These are phyloP conservation scores for Bassia scoparia DNA, from an alignment of 148 eudicot species.

Conservation along the genomic window DNA sequence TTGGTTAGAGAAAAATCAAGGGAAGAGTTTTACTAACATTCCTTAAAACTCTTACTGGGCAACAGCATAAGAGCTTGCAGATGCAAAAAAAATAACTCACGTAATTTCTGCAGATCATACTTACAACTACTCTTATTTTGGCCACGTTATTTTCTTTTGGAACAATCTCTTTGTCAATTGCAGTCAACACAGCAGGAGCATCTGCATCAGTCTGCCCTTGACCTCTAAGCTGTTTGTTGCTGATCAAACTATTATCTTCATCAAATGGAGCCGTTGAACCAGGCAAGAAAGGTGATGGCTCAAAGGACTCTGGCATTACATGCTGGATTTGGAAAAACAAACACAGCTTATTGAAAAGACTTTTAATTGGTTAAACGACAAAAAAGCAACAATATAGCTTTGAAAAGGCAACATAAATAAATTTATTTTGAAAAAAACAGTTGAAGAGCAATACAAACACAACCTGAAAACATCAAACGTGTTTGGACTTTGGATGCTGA, in stretches of 20 bases:
- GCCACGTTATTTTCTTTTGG: constrained; percentile 90
- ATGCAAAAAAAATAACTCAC: background rate
- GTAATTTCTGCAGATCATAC: constrained; percentile 15
- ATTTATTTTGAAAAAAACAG: background rate
- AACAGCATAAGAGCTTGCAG: background rate
- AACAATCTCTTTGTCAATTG: constrained; percentile 54
- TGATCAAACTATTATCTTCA: constrained; percentile 40
- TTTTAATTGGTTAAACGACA: background rate
- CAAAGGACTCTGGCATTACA: constrained; percentile 86
- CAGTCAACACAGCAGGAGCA: constrained; percentile 41
- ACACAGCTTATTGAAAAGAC: background rate
- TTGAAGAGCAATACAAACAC: background rate
- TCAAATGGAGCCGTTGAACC: constrained; percentile 51
- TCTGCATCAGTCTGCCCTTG: constrained; percentile 51
- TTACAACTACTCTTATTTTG: constrained; percentile 97
- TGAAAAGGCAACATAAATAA: background rate
- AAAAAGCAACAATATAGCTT: background rate
- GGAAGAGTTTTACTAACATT: background rate
- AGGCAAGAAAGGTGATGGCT: constrained; percentile 84
- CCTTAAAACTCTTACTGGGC: background rate
- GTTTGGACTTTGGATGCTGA: background rate
- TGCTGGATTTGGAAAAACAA: constrained; percentile 42
- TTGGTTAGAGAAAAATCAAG: too few species aligned
- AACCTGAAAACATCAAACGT: too few species aligned
- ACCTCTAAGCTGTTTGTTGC: constrained; percentile 49